Conservation (phyloP, 1,284 basidiomycete species). For the Tremellales sp. region DNA sequence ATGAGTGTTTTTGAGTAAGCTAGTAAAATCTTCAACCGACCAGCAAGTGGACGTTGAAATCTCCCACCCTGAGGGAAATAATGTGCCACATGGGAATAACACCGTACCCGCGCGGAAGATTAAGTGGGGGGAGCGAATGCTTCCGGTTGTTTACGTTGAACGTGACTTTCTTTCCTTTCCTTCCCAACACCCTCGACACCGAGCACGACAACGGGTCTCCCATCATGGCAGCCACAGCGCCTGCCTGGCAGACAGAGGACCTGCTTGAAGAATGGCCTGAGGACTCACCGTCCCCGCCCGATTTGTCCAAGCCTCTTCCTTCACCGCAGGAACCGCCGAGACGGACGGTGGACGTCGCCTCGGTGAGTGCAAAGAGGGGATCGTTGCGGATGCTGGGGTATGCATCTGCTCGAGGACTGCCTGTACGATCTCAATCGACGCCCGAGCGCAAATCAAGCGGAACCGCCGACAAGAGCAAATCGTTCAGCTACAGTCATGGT, state of each 20-base stretch:
- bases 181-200: conserved; percentile 8
- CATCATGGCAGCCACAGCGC: conserved; percentile 35
- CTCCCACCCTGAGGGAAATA: conserved; percentile 16
- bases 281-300: conserved; percentile 51
- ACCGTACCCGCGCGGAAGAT: neutral
- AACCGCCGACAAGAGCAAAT: conserved; percentile 17
- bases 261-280: conserved; percentile 75
- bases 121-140: too few relatives aligned
- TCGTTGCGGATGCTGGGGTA: conserved; percentile 37
- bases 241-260: conserved; percentile 74
- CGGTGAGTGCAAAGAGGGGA: conserved; percentile 36
- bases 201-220: conserved; percentile 7
- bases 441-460: conserved; percentile 13
- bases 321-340: conserved; percentile 47
- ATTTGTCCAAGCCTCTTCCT: conserved; percentile 62
- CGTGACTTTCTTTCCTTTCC: conserved; percentile 18
- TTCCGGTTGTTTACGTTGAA: conserved; percentile 5
- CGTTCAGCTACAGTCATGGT: conserved; percentile 13
- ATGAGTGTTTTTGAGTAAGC: conserved; percentile 6
- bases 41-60: conserved; percentile 8
- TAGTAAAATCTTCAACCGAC: neutral
- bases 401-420: conserved; percentile 32
- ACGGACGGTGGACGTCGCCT: conserved; percentile 11
- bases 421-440: too few relatives aligned
- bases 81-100: neutral